A percentile compares a stretch with the other conserved stretches of the same genome.
Evolutionary conservation across 139 green algal species (phyloP).

Genomic region (Marvania coccoides): DNA sequence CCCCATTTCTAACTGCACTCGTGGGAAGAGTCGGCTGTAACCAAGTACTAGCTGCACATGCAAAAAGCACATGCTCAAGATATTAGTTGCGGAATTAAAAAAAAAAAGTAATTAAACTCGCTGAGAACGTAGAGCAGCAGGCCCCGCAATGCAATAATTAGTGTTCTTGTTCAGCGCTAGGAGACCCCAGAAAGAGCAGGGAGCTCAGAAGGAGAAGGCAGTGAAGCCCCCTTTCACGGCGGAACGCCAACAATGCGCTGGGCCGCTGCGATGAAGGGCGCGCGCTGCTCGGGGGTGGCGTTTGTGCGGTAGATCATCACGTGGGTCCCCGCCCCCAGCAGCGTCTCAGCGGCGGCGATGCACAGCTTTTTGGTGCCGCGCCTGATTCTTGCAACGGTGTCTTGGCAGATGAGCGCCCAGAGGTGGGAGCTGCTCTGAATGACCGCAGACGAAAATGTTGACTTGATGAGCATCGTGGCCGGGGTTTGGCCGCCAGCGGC

Average conservation of each 20-base stretch:
- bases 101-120: too few species aligned
- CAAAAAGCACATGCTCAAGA: too few species aligned
- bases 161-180: too few species aligned
- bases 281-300: slow-evolving; percentile 44
- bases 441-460: slow-evolving; percentile 46
- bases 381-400: slow-evolving; percentile 34
- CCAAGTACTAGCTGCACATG: too few species aligned
- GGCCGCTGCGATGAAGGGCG: slow-evolving; percentile 48
- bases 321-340: slow-evolving; percentile 22
- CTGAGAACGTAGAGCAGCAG: too few species aligned
- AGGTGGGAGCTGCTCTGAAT: background rate
- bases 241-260: background rate
- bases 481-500: too few species aligned
- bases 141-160: too few species aligned
- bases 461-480: slow-evolving; percentile 47
- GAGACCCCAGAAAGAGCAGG: too few species aligned
- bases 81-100: too few species aligned
- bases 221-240: slow-evolving; percentile 31
- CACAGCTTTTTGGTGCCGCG: slow-evolving; percentile 56
- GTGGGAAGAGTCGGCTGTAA: too few species aligned
- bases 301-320: slow-evolving; percentile 69
- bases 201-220: slow-evolving; percentile 50
- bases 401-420: slow-evolving; percentile 48
- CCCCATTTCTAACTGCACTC: too few species aligned
- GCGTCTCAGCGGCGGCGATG: slow-evolving; percentile 26